Evolutionary conservation across 371 early-diverging fungal genomes (phyloP), one percentile per base, ranked within the genome.

Genomic region (Mortierella sp.): DNA sequence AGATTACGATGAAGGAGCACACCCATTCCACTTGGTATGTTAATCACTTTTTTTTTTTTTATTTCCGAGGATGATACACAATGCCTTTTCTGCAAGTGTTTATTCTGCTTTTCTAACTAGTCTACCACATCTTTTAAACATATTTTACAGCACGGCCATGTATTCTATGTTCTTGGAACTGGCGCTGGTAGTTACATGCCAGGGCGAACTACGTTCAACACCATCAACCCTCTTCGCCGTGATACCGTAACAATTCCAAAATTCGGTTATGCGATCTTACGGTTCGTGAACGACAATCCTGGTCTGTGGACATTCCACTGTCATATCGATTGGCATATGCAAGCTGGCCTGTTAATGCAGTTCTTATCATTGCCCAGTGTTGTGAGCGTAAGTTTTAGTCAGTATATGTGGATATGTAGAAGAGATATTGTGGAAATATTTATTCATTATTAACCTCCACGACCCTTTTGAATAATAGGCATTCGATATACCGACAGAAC

Each of bases 231-330:
- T 0, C 57, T 89, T 33, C 85, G 87, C 38, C 88, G 95, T 40
- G 94, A 94, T 72, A 89, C 90, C 3, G 76, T 92, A n/a, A 79
- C 87, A 28, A 84, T 94, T 1, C 88, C 88, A 16, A 77, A 74
- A 7, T 85, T 77, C 45, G 88, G 92, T 36, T 90, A 83, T 67
- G 87, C 85, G 3, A 86, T 93, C n/a, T 69, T 94, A 32, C 88
- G 93, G 21, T 93, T 93, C 84, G 69, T 77, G 40, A 90, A 92
- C 16, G 90, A 92, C 62, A 96, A 95, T 71, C 93, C 94, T 0
- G 96, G 95, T 0, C 85, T 88, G 4, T 93, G 94, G 95, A 69
- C 88, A 53, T 79, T 93, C 74, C 93, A 95, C 81, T 95, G 95
- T 77, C 96, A 95, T 70, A 92, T 94, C 50, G 89, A 89, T 75